A percentile compares a stretch with the other conserved stretches of the same genome.
These are phyloP conservation scores for Pneumocystis oryctolagi DNA, from an alignment of 1,139 yeast genomes.

Conservation along the genomic window DNA sequence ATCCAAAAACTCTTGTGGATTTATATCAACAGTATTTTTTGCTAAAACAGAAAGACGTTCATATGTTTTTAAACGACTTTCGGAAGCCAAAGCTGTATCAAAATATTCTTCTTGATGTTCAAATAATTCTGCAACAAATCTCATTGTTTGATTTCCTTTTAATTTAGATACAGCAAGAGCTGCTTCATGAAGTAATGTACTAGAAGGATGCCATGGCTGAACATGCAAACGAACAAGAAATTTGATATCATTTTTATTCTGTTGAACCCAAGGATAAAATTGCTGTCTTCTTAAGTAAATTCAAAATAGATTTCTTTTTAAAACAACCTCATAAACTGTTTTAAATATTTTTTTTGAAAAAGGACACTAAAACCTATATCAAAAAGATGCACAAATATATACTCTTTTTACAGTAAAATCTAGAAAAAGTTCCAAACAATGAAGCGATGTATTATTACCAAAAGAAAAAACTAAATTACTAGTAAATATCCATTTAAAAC, in stretches of 20 bases:
- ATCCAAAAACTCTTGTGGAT: conserved; percentile 20
- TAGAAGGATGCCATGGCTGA: conserved; percentile 80
- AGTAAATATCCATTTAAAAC: background rate
- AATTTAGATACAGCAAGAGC: conserved; percentile 51
- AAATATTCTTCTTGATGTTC: conserved; percentile 17
- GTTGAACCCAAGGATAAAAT: background rate
- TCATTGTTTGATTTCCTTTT: conserved; percentile 50
- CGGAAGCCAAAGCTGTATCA: conserved; percentile 33
- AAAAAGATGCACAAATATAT: background rate
- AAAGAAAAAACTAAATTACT: background rate
- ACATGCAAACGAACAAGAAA: conserved; percentile 50
- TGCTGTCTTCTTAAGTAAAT: conserved; percentile 37
- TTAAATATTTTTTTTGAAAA: conserved; percentile 51
- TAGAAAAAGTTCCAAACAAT: background rate
- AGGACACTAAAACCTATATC: conserved; percentile 37
- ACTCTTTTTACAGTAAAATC: background rate
- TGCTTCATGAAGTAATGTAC: conserved; percentile 55
- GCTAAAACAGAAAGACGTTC: conserved; percentile 42
- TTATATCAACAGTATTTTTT: conserved; percentile 25
- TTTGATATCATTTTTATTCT: conserved; percentile 20
- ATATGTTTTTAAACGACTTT: conserved; percentile 44
- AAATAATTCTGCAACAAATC: conserved; percentile 42
- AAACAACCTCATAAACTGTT: conserved; percentile 35
- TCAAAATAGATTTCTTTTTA: conserved; percentile 38
- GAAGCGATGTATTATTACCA: background rate